Evolutionary conservation across 179 eudicot species (phyloP).

Genomic region (Silene vulgaris): DNA sequence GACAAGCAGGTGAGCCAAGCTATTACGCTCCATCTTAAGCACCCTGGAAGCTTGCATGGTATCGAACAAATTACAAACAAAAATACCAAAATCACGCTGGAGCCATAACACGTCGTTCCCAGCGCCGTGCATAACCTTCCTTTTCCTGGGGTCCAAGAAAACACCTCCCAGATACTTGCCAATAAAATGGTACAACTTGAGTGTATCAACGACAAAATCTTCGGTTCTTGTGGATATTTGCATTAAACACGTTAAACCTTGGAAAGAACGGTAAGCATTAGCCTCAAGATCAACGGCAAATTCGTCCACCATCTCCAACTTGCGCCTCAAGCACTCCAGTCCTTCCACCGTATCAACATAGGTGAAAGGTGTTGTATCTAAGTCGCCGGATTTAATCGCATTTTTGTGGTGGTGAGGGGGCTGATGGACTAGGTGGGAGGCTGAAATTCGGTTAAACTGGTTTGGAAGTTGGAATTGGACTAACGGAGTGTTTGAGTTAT

Average conservation of each 20-base stretch:
- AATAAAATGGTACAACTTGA: not conserved
- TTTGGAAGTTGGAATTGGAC: not conserved
- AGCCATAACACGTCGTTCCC: slow-evolving; percentile 8
- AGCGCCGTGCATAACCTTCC: slow-evolving; percentile 17
- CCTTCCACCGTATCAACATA: not conserved
- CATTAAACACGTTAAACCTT: slow-evolving; percentile 20
- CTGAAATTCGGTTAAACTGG: not conserved
- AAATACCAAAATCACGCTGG: slow-evolving; percentile 14
- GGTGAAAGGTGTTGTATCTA: slow-evolving; percentile 10
- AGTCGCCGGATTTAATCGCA: not conserved
- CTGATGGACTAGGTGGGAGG: not conserved
- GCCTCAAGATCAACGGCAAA: slow-evolving; percentile 20
- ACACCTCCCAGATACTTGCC: not conserved
- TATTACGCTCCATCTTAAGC: not conserved
- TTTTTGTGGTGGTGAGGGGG: no score
- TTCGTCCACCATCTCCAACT: not conserved
- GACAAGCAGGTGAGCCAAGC: not conserved
- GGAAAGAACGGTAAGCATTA: not conserved
- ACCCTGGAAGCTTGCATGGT: slow-evolving; percentile 15
- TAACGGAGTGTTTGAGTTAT: not conserved
- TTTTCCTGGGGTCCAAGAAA: slow-evolving; percentile 9
- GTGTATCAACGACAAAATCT: slow-evolving; percentile 16
- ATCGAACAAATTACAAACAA: slow-evolving; percentile 13
- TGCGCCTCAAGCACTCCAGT: not conserved
- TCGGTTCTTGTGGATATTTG: slow-evolving; percentile 8